Conservation (phyloP, 192 early-diverging fungal species). For the Linnemannia elongata region DNA sequence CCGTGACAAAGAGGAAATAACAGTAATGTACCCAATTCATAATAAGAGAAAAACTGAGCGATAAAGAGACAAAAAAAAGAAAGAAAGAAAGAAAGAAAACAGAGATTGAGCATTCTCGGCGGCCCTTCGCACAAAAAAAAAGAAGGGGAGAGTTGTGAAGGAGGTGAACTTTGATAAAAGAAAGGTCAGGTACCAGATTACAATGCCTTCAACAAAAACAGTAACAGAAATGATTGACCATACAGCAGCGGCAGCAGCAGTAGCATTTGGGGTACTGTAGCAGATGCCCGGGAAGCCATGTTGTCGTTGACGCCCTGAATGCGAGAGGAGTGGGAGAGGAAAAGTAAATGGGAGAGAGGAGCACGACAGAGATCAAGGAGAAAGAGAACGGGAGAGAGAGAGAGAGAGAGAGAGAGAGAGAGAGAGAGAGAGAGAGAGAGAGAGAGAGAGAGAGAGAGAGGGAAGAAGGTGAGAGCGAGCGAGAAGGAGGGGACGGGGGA, state of each 20-base stretch:
- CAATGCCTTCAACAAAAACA: no score
- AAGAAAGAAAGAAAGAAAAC: no score
- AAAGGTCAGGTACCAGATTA: no score
- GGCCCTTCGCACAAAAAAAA: no score
- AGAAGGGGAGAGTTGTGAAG: no score
- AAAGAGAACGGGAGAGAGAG: not conserved
- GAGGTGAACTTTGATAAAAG: no score
- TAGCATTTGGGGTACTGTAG: not conserved
- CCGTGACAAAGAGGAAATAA: no score
- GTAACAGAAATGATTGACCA: no score
- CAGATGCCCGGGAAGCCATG: not conserved
- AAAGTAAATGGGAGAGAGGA: not conserved
- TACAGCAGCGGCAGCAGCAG: not conserved
- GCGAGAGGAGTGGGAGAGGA: not conserved
- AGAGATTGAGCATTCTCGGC: no score
- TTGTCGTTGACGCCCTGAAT: constrained; percentile 4
- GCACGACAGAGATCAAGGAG: not conserved
- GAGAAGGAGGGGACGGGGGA: not conserved
- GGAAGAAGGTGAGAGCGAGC: not conserved
- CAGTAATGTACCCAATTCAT: no score
- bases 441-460: not conserved
- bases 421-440: not conserved
- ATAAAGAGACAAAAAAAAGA: no score
- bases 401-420: not conserved
- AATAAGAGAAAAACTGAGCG: no score